phyloP scores from a whole-genome alignment of 1,284 basidiomycete species.

The Cronartium quercuum region DNA sequence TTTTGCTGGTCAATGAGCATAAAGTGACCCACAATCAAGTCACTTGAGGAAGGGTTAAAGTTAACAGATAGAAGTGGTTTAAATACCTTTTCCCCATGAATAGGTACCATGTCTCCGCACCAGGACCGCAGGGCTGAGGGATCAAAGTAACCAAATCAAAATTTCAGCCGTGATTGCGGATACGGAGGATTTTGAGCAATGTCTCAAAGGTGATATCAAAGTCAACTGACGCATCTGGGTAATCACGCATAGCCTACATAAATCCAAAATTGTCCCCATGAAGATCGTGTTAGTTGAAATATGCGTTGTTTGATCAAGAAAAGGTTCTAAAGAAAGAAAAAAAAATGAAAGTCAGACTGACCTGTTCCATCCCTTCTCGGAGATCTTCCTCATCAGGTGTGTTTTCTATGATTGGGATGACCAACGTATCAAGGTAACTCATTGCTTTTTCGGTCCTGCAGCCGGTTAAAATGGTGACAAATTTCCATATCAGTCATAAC shows the following conservation, averaged over 20 bases:
- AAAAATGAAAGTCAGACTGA: no score
- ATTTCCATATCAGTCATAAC: no score
- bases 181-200: neutral
- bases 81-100: slow-evolving; percentile 62
- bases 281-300: neutral
- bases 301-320: neutral
- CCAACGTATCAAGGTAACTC: slow-evolving; percentile 75
- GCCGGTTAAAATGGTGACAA: no score
- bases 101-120: slow-evolving; percentile 76
- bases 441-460: slow-evolving; percentile 58
- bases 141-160: neutral
- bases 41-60: neutral
- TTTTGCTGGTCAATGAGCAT: neutral
- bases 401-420: slow-evolving; percentile 78
- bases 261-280: neutral
- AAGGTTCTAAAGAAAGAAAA: neutral
- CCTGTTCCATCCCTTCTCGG: slow-evolving; percentile 70
- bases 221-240: slow-evolving; percentile 59
- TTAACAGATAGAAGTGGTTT: neutral
- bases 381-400: slow-evolving; percentile 80
- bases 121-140: slow-evolving; percentile 58
- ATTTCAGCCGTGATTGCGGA: neutral
- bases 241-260: slow-evolving; percentile 62
- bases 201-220: neutral
- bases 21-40: no score